phyloP scores from a whole-genome alignment of 345 rosid genomes.

The Tarenaya hassleriana region DNA sequence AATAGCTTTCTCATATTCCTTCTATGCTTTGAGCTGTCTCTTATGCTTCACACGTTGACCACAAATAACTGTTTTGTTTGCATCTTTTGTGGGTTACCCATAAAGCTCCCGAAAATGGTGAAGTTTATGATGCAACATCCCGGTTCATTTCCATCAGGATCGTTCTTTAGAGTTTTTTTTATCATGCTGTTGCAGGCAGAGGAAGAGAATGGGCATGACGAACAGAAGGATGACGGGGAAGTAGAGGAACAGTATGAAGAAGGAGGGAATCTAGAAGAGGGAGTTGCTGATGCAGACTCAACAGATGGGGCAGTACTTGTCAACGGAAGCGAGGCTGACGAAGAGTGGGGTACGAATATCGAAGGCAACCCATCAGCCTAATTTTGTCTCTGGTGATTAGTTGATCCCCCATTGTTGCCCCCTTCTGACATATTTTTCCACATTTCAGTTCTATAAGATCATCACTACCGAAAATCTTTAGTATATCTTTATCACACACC shows the following conservation, averaged over 20 bases:
- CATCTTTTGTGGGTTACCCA: background rate
- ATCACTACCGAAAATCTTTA: no score
- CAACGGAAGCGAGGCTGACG: slow-evolving; percentile 77
- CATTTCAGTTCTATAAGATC: background rate
- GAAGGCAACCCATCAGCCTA: slow-evolving; percentile 90
- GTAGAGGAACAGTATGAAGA: slow-evolving; percentile 62
- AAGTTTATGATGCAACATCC: background rate
- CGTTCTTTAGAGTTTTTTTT: background rate
- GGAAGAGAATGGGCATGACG: slow-evolving; percentile 55
- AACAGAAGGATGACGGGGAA: slow-evolving; percentile 18
- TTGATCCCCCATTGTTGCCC: slow-evolving; percentile 55
- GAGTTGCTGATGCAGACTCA: slow-evolving; percentile 78
- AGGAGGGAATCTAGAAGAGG: slow-evolving; percentile 83
- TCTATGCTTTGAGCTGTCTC: no score
- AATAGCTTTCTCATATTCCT: no score
- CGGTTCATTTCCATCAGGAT: slow-evolving; percentile 9
- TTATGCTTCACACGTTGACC: no score
- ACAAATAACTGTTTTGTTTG: slow-evolving; percentile 8
- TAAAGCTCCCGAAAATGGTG: no score
- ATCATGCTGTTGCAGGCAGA: slow-evolving; percentile 30
- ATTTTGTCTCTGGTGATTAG: slow-evolving; percentile 97
- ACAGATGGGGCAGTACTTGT: slow-evolving; percentile 83
- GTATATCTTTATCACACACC: no score
- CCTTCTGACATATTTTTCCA: slow-evolving; percentile 30
- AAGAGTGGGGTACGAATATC: slow-evolving; percentile 95